Base-by-base conservation (phyloP, 164 flowering plant species). In the Sextonia rubra region DNA sequence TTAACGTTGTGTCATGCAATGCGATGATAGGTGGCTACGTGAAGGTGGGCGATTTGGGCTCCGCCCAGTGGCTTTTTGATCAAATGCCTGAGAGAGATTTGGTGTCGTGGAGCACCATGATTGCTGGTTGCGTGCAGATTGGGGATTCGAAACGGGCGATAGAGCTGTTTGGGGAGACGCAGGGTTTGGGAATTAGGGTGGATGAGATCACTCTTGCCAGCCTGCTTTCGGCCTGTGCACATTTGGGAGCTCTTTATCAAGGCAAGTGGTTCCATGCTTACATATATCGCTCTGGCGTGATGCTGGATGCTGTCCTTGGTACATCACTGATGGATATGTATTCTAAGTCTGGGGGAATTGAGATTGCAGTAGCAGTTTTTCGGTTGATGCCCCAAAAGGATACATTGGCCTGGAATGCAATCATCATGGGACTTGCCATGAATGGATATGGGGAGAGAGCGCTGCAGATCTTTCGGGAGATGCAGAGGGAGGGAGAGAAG, bases 271-370 rank as follows among this genome's bases (percentile, higher is more conserved):
- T 82, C 25, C 82, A 84, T 72, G 68, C 78, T 18, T 78, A 71
- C 66, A 73, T 84, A 9, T 71, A 84, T 65, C 78, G 82, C 73
- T 79, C 68, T 44, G 8, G 47, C 52, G 65, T 73, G 26, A 37
- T 55, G 37, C 52, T 74, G 67, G 74, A 80, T 69, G 78, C 64
- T 4, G 56, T 76, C 15, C 60, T 80, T 23, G 73, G 79, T 37
- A 84, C 85, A 22, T 80, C 83, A 48, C 66, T 82, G 11, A 78
- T 84, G 58, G 82, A 82, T 61, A 82, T 82, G 86, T 84, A 82
- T 70, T 77, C 78, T 5, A 84, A 82, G 72, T 84, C 83, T 73
- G 86, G 85, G 4, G 81, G 78, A 23, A 48, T 80, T 60, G 85
- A 75, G 68, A 74, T 78, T 64, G 85, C 81, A 60, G 68, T 68